phyloP scores from a whole-genome alignment of 805 yeast genomes.

The Candida boidinii region DNA sequence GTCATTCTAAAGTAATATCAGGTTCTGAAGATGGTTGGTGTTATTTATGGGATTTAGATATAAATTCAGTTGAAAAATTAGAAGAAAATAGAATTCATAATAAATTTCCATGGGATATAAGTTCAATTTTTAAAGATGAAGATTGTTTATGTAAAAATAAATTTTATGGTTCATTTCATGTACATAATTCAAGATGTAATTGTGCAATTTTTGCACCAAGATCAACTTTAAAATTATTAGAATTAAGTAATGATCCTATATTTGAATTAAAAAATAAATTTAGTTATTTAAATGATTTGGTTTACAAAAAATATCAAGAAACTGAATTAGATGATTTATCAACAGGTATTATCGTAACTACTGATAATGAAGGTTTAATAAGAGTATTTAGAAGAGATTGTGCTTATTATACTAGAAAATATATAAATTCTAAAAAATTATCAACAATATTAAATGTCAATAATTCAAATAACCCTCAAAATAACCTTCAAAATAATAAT shows the following conservation, averaged over 20 bases:
- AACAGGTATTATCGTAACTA: slow-evolving; percentile 54
- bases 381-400: slow-evolving; percentile 77
- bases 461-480: too few relatives aligned
- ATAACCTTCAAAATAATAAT: too few relatives aligned
- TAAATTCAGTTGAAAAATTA: slow-evolving; percentile 3
- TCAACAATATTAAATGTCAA: too few relatives aligned
- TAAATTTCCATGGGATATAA: slow-evolving; percentile 27
- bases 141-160: slow-evolving; percentile 39
- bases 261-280: slow-evolving; percentile 42
- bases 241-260: slow-evolving; percentile 71
- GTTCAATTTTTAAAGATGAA: slow-evolving; percentile 24
- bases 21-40: slow-evolving; percentile 89
- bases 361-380: slow-evolving; percentile 67
- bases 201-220: slow-evolving; percentile 74
- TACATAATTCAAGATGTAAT: slow-evolving; percentile 67
- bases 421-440: slow-evolving; percentile 8
- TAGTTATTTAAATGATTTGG: slow-evolving; percentile 2
- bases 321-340: slow-evolving; percentile 27
- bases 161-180: slow-evolving; percentile 65
- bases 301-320: slow-evolving; percentile 7
- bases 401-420: slow-evolving; percentile 38
- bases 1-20: slow-evolving; percentile 48
- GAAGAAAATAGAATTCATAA: slow-evolving; percentile 14
- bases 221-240: slow-evolving; percentile 52
- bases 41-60: slow-evolving; percentile 61